Conservation (phyloP, 306 rosid genomes). For the Mimosa pudica region DNA sequence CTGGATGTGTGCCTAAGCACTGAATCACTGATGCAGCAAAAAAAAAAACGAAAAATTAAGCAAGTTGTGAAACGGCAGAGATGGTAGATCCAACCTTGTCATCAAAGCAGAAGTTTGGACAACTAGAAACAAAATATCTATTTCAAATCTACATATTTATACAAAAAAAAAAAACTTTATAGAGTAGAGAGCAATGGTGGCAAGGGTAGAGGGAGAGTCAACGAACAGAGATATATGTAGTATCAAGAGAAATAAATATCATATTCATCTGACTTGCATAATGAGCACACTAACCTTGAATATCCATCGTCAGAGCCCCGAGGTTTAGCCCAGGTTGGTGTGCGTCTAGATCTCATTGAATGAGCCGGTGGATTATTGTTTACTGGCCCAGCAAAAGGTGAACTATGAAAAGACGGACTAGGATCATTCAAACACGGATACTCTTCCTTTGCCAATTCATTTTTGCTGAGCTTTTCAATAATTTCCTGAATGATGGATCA, state of each 20-base stretch:
- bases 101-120: conserved; percentile 20
- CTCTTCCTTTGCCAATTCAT: conserved; percentile 83
- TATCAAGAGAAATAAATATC: conserved; percentile 18
- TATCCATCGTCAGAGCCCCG: conserved; percentile 95
- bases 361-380: conserved; percentile 62
- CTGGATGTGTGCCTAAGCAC: conserved; percentile 81
- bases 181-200: not conserved
- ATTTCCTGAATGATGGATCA: conserved; percentile 68
- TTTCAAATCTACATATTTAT: conserved; percentile 11
- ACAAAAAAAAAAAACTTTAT: too few species aligned
- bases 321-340: conserved; percentile 92
- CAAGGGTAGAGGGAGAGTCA: not conserved
- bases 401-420: conserved; percentile 64
- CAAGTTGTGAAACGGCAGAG: not conserved
- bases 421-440: conserved; percentile 96
- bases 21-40: conserved; percentile 64
- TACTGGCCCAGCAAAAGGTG: conserved; percentile 53
- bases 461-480: conserved; percentile 75
- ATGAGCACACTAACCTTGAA: conserved; percentile 62
- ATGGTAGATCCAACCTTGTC: not conserved
- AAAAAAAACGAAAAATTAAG: conserved; percentile 27
- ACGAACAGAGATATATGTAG: conserved; percentile 20
- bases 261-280: conserved; percentile 9
- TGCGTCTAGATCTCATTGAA: conserved; percentile 89
- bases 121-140: not conserved